Percentiles rank a stretch among this genome's conserved stretches.
Evolutionary conservation across 805 yeast species (phyloP).

Genomic region (Brettanomyces custersianus): DNA sequence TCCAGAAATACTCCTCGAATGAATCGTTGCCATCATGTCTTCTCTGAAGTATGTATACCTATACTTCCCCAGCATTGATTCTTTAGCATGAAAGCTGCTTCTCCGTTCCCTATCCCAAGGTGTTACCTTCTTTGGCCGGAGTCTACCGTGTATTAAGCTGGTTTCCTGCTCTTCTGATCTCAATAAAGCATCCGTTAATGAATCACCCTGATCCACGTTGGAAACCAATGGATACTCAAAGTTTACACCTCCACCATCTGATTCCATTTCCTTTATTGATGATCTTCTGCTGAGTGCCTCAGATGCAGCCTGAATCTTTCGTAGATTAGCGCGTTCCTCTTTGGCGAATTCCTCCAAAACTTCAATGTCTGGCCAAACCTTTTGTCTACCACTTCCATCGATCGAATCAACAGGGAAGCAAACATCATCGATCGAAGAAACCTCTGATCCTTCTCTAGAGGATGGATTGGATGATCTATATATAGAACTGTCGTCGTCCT

Average conservation of each 20-base stretch:
- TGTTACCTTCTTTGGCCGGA: slow-evolving; percentile 65
- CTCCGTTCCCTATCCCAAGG: slow-evolving; percentile 52
- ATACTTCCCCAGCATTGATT: slow-evolving; percentile 36
- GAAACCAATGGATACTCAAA: slow-evolving; percentile 30
- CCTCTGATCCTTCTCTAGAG: slow-evolving; percentile 49
- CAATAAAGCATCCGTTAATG: slow-evolving; percentile 11
- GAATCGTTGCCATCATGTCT: slow-evolving; percentile 80
- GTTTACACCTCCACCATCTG: slow-evolving; percentile 23
- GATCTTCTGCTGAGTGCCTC: slow-evolving; percentile 19
- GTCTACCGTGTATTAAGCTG: slow-evolving; percentile 48
- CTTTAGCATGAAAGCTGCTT: slow-evolving; percentile 10
- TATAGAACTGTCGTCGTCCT: slow-evolving; percentile 17
- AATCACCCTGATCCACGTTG: slow-evolving; percentile 20
- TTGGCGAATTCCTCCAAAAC: slow-evolving; percentile 69
- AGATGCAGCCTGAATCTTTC: slow-evolving; percentile 18
- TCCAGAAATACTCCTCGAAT: slow-evolving; percentile 82
- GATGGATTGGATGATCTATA: slow-evolving; percentile 49
- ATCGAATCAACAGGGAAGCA: slow-evolving; percentile 72
- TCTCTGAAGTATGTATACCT: slow-evolving; percentile 91
- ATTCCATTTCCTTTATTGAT: slow-evolving; percentile 7
- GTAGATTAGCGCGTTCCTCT: slow-evolving; percentile 44
- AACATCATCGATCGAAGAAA: slow-evolving; percentile 83
- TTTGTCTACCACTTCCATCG: slow-evolving; percentile 24
- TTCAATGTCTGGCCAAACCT: slow-evolving; percentile 76
- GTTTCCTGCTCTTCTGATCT: slow-evolving; percentile 41